Evolutionary conservation across 2,329 filamentous ascomycete genomes (phyloP).

Genomic region (Colletotrichum sp.): DNA sequence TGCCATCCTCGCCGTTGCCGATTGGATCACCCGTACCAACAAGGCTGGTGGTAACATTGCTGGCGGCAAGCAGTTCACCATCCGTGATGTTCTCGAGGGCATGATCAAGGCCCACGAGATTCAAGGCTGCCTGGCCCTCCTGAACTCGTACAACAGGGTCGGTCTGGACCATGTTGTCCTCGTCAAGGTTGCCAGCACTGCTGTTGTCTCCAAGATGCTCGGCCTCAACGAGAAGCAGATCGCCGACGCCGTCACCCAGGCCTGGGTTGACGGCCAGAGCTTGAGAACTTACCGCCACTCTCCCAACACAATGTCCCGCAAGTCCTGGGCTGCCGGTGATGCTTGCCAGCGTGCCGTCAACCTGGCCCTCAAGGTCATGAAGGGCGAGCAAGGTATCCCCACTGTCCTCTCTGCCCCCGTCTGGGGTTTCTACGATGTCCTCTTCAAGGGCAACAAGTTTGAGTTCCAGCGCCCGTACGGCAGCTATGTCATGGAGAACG

Average conservation of each 20-base stretch:
- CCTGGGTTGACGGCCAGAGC: constrained; percentile 95
- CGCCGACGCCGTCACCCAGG: constrained; percentile 93
- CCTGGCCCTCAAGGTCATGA: constrained; percentile 87
- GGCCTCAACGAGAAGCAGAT: constrained; percentile 90
- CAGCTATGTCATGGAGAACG: constrained; percentile 99
- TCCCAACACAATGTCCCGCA: constrained; percentile 99
- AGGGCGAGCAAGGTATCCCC: constrained; percentile 88
- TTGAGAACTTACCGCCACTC: constrained; percentile 97
- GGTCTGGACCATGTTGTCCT: constrained; percentile 97
- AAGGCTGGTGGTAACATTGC: constrained; percentile 78
- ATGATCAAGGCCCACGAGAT: constrained; percentile 99
- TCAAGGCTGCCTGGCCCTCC: constrained; percentile 92
- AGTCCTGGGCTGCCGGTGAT: constrained; percentile 98
- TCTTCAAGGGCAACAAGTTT: constrained; percentile 96
- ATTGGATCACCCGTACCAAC: constrained; percentile 95
- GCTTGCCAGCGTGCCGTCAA: constrained; percentile 96
- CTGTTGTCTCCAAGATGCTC: constrained; percentile 94
- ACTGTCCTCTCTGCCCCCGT: constrained; percentile 91
- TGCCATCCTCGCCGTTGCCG: constrained; percentile 93
- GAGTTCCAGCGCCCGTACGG: constrained; percentile 95
- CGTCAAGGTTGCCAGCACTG: constrained; percentile 95
- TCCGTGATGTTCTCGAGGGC: constrained; percentile 90
- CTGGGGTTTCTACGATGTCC: constrained; percentile 99
- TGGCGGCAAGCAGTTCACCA: constrained; percentile 85
- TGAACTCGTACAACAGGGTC: constrained; percentile 99